These are phyloP conservation scores for Penicillium sp. DNA, from an alignment of 2,329 filamentous ascomycete genomes.

Conservation along the genomic window DNA sequence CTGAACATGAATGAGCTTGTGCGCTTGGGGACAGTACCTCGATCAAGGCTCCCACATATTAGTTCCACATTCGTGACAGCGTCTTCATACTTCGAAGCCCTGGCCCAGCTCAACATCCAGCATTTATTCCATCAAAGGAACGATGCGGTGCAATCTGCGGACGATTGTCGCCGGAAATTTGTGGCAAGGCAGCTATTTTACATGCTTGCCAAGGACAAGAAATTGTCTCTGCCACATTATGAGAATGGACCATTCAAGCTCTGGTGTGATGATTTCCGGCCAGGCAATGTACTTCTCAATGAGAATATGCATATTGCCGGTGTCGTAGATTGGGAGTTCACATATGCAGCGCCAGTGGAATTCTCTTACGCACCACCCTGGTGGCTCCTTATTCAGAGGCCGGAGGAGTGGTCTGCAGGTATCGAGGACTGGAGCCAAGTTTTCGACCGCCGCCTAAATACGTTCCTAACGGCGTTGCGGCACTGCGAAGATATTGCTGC, in stretches of 20 bases:
- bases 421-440: conserved; percentile 16
- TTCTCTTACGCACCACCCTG: conserved; percentile 19
- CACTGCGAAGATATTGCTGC: too few species aligned
- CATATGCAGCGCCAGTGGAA: not conserved
- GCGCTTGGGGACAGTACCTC: not conserved
- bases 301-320: too few species aligned
- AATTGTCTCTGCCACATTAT: too few species aligned
- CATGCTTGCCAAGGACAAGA: not conserved
- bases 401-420: conserved; percentile 19
- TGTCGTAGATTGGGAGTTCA: conserved; percentile 5
- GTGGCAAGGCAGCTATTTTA: not conserved
- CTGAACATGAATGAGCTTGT: not conserved
- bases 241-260: too few species aligned
- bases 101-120: not conserved
- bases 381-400: conserved; percentile 21
- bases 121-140: not conserved
- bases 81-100: not conserved
- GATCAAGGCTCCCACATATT: not conserved
- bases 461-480: conserved; percentile 9
- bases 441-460: conserved; percentile 15
- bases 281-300: too few species aligned
- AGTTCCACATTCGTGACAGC: not conserved
- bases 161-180: not conserved
- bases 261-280: too few species aligned
- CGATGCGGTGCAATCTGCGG: not conserved